Conservation (phyloP, 805 yeast genomes). For the Candida koratica region DNA sequence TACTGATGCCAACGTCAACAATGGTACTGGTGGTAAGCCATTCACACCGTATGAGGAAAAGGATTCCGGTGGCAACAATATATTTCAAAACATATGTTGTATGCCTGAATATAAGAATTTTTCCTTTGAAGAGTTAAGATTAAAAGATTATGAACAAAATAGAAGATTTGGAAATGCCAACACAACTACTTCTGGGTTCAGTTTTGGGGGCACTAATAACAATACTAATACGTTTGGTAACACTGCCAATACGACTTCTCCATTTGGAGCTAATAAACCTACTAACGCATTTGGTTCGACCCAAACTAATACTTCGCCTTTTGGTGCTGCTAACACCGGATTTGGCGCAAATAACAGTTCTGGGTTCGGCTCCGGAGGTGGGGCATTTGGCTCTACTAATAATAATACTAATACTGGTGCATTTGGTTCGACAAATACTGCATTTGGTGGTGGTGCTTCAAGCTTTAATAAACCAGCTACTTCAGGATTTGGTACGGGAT, state of each 20-base stretch:
- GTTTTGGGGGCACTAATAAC: slow-evolving; percentile 38
- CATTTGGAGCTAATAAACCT: slow-evolving; percentile 19
- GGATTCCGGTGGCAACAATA: slow-evolving; percentile 53
- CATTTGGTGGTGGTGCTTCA: slow-evolving; percentile 27
- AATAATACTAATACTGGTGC: slow-evolving; percentile 10
- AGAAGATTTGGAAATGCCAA: slow-evolving; percentile 54
- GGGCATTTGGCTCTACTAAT: slow-evolving; percentile 29
- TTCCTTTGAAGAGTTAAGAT: slow-evolving; percentile 84
- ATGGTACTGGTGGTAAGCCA: slow-evolving; percentile 72
- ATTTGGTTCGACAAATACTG: slow-evolving; percentile 13
- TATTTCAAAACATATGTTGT: slow-evolving; percentile 69
- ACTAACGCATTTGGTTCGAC: slow-evolving; percentile 29
- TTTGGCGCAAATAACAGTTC: slow-evolving; percentile 27
- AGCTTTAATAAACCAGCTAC: slow-evolving; percentile 19
- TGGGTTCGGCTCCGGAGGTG: slow-evolving; percentile 18
- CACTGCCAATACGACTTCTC: slow-evolving; percentile 20
- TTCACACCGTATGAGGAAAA: slow-evolving; percentile 69
- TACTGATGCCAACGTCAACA: slow-evolving; percentile 35
- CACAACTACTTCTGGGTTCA: slow-evolving; percentile 28
- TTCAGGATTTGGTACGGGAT: slow-evolving; percentile 15
- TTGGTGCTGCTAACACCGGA: slow-evolving; percentile 21
- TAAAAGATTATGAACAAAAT: slow-evolving; percentile 78
- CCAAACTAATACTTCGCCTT: slow-evolving; percentile 15
- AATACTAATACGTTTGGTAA: slow-evolving; percentile 31
- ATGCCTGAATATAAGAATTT: slow-evolving; percentile 88